These are phyloP conservation scores for Naganishia vishniacii DNA, from an alignment of 768 basidiomycete genomes.

Conservation along the genomic window DNA sequence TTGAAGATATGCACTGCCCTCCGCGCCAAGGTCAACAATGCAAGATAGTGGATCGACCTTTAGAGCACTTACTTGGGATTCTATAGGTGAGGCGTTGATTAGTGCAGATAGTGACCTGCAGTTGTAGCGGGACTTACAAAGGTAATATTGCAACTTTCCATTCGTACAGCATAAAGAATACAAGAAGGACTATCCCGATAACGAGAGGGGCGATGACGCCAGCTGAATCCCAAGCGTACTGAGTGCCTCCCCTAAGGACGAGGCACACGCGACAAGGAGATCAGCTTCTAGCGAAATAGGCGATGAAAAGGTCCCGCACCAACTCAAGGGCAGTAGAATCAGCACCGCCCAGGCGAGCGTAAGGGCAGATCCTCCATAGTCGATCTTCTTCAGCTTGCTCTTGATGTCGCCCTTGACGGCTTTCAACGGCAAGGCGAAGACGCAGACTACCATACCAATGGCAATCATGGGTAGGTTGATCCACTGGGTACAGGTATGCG, in stretches of 20 bases:
- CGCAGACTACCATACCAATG: conserved; percentile 56
- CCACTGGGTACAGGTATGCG: conserved; percentile 50
- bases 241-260: conserved; percentile 60
- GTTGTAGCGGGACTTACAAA: background rate
- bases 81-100: background rate
- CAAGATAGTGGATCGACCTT: background rate
- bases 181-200: conserved; percentile 56
- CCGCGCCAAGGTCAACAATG: background rate
- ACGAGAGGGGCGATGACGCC: conserved; percentile 60
- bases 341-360: conserved; percentile 61
- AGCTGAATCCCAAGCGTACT: conserved; percentile 66
- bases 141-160: conserved; percentile 66
- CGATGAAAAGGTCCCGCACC: conserved; percentile 48
- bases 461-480: conserved; percentile 62
- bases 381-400: conserved; percentile 61
- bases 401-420: conserved; percentile 60
- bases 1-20: conserved; percentile 67
- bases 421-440: conserved; percentile 65
- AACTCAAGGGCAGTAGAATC: conserved; percentile 65
- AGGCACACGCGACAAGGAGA: background rate
- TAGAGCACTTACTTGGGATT: conserved; percentile 19
- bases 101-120: no score
- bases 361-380: conserved; percentile 60
- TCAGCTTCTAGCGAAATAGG: conserved; percentile 38
- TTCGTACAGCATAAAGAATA: conserved; percentile 65